A percentile compares a stretch with the other conserved stretches of the same genome.
phyloP scores from a whole-genome alignment of 768 basidiomycete genomes.

The Lactarius vividus region DNA sequence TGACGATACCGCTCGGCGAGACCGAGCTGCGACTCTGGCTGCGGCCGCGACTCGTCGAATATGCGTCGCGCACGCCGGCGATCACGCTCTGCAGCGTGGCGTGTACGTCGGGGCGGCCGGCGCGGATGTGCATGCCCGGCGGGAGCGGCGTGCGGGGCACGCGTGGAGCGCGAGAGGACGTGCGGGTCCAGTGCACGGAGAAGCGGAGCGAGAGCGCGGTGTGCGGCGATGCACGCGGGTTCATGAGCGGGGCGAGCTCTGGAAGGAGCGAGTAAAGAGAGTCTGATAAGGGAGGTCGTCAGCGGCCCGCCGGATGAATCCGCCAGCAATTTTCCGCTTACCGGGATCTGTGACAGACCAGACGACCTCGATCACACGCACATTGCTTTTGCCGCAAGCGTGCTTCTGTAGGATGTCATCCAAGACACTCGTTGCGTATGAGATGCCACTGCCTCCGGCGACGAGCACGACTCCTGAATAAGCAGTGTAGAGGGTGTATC shows the following conservation, averaged over 20 bases:
- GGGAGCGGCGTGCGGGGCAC: conserved; percentile 30
- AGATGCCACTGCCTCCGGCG: conserved; percentile 61
- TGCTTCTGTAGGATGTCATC: conserved; percentile 50
- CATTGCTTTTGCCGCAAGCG: conserved; percentile 36
- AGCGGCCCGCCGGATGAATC: not conserved
- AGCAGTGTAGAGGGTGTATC: conserved; percentile 46
- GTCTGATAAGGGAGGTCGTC: conserved; percentile 26
- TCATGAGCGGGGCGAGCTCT: conserved; percentile 39
- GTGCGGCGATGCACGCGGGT: conserved; percentile 32
- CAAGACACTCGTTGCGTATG: conserved; percentile 50
- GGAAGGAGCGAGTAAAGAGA: conserved; percentile 41
- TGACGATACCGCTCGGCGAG: conserved; percentile 36
- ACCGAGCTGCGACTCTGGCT: conserved; percentile 10
- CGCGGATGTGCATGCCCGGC: conserved; percentile 33
- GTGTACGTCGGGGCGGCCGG: conserved; percentile 32
- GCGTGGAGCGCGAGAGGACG: conserved; percentile 29
- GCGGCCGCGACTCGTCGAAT: conserved; percentile 15
- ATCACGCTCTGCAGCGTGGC: conserved; percentile 30
- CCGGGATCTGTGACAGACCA: conserved; percentile 50
- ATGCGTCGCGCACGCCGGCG: conserved; percentile 28
- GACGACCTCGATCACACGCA: conserved; percentile 50
- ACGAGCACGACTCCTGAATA: conserved; percentile 55
- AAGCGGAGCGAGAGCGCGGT: conserved; percentile 38
- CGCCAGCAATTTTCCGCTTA: conserved; percentile 29
- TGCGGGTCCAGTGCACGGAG: conserved; percentile 46